Percentiles rank a stretch among this genome's conserved stretches.
These are phyloP conservation scores for Zalerion maritima DNA, from an alignment of 495 filamentous ascomycete species.

Conservation along the genomic window DNA sequence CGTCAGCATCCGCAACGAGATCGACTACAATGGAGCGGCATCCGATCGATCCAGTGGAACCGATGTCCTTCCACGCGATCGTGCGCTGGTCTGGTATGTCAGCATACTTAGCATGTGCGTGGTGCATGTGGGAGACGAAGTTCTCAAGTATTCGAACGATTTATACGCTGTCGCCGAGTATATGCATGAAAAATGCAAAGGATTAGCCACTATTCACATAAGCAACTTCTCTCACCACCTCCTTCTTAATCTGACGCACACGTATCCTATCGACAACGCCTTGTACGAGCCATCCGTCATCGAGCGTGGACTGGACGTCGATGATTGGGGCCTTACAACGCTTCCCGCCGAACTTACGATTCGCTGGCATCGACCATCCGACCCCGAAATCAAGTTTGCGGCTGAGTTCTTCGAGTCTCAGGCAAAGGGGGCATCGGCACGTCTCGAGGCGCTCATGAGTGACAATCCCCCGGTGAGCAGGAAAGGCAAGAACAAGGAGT, in stretches of 20 bases:
- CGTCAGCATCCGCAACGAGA: slow-evolving; percentile 85
- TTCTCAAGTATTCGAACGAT: slow-evolving; percentile 74
- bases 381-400: slow-evolving; percentile 73
- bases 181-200: slow-evolving; percentile 90
- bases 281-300: slow-evolving; percentile 60
- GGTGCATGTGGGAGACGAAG: slow-evolving; percentile 82
- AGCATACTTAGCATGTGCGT: slow-evolving; percentile 98
- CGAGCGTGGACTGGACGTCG: slow-evolving; percentile 36
- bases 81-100: slow-evolving; percentile 90
- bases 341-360: slow-evolving; percentile 63
- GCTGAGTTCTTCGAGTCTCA: slow-evolving; percentile 76
- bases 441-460: slow-evolving; percentile 59
- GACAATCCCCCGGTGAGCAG: slow-evolving; percentile 75
- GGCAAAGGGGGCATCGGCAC: slow-evolving; percentile 36
- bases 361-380: slow-evolving; percentile 76
- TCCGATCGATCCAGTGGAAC: slow-evolving; percentile 86
- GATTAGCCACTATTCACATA: slow-evolving; percentile 86
- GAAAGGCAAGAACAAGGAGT: slow-evolving; percentile 91
- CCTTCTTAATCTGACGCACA: slow-evolving; percentile 90
- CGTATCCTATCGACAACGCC: slow-evolving; percentile 77
- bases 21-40: slow-evolving; percentile 92
- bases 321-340: slow-evolving; percentile 64
- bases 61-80: slow-evolving; percentile 83
- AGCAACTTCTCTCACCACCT: slow-evolving; percentile 97
- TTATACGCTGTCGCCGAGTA: slow-evolving; percentile 84